These are phyloP conservation scores for Poronia punctata DNA, from an alignment of 495 filamentous ascomycete species.

Conservation along the genomic window DNA sequence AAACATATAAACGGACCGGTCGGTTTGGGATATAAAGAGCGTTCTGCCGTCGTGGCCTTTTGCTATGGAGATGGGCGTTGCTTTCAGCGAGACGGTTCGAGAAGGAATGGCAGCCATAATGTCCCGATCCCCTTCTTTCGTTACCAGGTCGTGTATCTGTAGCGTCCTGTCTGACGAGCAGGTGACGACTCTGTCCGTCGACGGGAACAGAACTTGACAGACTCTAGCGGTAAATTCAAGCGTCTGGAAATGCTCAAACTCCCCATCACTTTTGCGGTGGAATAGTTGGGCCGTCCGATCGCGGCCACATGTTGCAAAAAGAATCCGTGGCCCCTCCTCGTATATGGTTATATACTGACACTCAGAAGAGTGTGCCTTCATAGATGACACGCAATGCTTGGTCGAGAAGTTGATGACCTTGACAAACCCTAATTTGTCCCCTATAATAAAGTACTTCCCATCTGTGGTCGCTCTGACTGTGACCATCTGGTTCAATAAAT, in stretches of 20 bases:
- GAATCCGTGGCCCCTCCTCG: slow-evolving; percentile 42
- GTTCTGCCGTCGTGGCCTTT: slow-evolving; percentile 56
- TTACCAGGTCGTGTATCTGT: slow-evolving; percentile 68
- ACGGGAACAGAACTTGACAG: slow-evolving; percentile 40
- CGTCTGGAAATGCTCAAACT: slow-evolving; percentile 45
- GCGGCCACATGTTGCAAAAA: slow-evolving; percentile 75
- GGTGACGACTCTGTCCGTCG: slow-evolving; percentile 62
- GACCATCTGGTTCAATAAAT: slow-evolving; percentile 67
- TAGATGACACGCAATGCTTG: slow-evolving; percentile 50
- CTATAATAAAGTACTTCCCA: slow-evolving; percentile 62
- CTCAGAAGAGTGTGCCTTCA: slow-evolving; percentile 81
- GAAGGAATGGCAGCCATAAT: slow-evolving; percentile 68
- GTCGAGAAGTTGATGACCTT: slow-evolving; percentile 46
- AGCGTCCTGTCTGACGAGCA: slow-evolving; percentile 84
- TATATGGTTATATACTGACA: slow-evolving; percentile 73
- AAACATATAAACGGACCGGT: slow-evolving; percentile 72
- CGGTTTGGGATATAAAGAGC: slow-evolving; percentile 67
- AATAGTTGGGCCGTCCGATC: slow-evolving; percentile 91
- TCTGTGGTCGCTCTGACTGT: slow-evolving; percentile 54
- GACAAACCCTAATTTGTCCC: slow-evolving; percentile 78
- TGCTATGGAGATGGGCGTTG: slow-evolving; percentile 79
- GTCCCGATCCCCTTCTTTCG: slow-evolving; percentile 60
- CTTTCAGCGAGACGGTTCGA: slow-evolving; percentile 70
- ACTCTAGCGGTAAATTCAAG: slow-evolving; percentile 43
- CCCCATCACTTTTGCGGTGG: slow-evolving; percentile 42